These are phyloP conservation scores for Podila verticillata DNA, from an alignment of 192 early-diverging fungal genomes.

Conservation along the genomic window DNA sequence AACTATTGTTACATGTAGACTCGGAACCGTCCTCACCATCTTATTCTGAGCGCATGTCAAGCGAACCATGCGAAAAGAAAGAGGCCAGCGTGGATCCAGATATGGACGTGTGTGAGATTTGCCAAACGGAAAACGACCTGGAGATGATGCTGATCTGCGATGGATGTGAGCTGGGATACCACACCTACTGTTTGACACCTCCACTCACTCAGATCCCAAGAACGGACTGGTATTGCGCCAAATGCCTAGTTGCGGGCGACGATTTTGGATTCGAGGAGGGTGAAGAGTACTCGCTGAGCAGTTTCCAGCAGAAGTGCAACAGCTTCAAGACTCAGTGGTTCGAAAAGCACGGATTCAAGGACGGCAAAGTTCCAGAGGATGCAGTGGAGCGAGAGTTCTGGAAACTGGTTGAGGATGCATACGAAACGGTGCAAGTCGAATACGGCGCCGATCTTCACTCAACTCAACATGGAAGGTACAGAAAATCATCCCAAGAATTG, in stretches of 20 bases:
- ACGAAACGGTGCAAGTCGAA: constrained; percentile 91
- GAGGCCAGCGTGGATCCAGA: constrained; percentile 66
- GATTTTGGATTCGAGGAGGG: constrained; percentile 96
- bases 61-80: constrained; percentile 37
- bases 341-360: constrained; percentile 40
- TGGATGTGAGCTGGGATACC: constrained; percentile 85
- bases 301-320: constrained; percentile 83
- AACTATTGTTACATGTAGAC: constrained; percentile 1
- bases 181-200: constrained; percentile 82
- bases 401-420: constrained; percentile 86
- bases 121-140: constrained; percentile 51
- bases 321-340: constrained; percentile 77
- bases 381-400: constrained; percentile 93
- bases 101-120: constrained; percentile 57
- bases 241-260: constrained; percentile 82
- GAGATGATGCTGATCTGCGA: constrained; percentile 87
- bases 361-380: constrained; percentile 72
- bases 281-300: constrained; percentile 75
- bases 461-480: constrained; percentile 86
- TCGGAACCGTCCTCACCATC: constrained; percentile 43
- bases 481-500: no score
- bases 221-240: constrained; percentile 88
- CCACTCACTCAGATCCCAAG: constrained; percentile 58
- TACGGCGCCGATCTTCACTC: constrained; percentile 97
- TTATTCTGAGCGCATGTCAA: constrained; percentile 36